Conservation (phyloP, 148 eudicot genomes). For the Rhododendron ovatum region DNA sequence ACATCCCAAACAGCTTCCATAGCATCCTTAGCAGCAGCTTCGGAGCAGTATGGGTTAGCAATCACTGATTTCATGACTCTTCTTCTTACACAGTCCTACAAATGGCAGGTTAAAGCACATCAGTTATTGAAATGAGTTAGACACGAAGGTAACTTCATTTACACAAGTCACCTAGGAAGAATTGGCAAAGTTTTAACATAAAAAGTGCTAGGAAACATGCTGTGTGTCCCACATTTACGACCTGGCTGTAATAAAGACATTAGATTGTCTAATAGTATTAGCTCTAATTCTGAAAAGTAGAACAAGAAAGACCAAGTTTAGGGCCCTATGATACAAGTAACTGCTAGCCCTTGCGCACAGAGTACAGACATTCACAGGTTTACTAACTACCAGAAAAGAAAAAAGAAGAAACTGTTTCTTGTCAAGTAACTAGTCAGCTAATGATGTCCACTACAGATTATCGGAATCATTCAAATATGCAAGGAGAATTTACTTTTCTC, state of each 20-base stretch:
- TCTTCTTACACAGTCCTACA: constrained; percentile 80
- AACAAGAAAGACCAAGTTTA: background rate
- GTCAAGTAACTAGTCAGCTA: background rate
- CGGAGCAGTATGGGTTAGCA: constrained; percentile 69
- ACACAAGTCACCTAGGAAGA: background rate
- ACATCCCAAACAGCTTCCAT: constrained; percentile 95
- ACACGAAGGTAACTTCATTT: background rate
- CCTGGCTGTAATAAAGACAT: background rate
- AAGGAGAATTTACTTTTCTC: background rate
- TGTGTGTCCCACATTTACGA: background rate
- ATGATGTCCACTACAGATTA: background rate
- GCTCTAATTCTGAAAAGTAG: background rate
- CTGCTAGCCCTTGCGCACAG: background rate
- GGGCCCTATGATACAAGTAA: background rate
- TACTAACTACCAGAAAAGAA: background rate
- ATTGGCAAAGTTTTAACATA: background rate
- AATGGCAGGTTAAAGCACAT: background rate
- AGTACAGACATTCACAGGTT: background rate
- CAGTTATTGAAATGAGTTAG: background rate
- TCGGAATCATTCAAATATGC: background rate
- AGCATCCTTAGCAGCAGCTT: constrained; percentile 79
- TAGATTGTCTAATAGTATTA: background rate
- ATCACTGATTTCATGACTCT: constrained; percentile 81
- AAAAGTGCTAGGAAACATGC: background rate
- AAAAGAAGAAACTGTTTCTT: background rate